Percentiles rank a stretch among this genome's conserved stretches.
Evolutionary conservation across 2,329 filamentous ascomycete genomes (phyloP).

Genomic region (Aquanectria penicillioides): DNA sequence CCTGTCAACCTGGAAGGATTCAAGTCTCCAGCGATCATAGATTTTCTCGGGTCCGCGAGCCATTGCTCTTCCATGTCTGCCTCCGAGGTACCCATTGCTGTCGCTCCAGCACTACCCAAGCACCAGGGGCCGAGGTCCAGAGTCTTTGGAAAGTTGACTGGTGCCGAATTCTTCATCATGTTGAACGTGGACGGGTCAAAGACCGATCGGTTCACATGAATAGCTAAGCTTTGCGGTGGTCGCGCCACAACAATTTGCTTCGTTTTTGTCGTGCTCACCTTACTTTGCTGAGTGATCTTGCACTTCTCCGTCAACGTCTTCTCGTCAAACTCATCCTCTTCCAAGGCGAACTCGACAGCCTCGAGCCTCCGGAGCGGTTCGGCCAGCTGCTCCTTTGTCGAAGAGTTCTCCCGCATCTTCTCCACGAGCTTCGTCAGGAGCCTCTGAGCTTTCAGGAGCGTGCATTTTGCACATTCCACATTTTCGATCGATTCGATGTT

Average conservation of each 20-base stretch:
- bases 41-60: constrained; percentile 73
- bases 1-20: constrained; percentile 63
- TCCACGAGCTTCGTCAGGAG: constrained; percentile 60
- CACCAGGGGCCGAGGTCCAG: constrained; percentile 89
- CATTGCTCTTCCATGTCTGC: constrained; percentile 67
- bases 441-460: constrained; percentile 69
- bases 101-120: constrained; percentile 66
- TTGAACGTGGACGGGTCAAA: constrained; percentile 86
- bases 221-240: constrained; percentile 79
- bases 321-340: constrained; percentile 83
- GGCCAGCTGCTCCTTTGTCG: constrained; percentile 61
- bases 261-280: constrained; percentile 84
- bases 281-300: constrained; percentile 72
- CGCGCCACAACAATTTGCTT: constrained; percentile 88
- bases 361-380: constrained; percentile 66
- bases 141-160: constrained; percentile 77
- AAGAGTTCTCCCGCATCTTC: constrained; percentile 46
- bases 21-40: constrained; percentile 74
- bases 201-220: constrained; percentile 92
- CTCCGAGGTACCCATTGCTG: not conserved
- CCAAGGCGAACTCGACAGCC: constrained; percentile 75
- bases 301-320: constrained; percentile 71
- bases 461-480: constrained; percentile 93
- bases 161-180: constrained; percentile 84
- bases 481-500: constrained; percentile 86